phyloP scores from a whole-genome alignment of 75 land plant genomes.

The Cunninghamia lanceolata region DNA sequence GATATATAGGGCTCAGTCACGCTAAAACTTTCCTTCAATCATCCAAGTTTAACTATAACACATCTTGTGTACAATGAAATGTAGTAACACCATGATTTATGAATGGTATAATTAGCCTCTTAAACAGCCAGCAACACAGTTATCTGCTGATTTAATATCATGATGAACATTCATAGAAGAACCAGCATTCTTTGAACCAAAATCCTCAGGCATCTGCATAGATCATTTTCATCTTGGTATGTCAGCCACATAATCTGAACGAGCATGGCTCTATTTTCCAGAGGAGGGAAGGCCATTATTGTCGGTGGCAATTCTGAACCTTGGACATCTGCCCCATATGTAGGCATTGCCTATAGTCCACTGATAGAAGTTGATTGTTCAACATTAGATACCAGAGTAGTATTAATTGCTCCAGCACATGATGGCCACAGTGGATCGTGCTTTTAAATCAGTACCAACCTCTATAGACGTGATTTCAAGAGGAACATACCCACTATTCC shows the following conservation, averaged over 20 bases:
- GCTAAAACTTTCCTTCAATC: neutral
- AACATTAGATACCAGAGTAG: conserved; percentile 4
- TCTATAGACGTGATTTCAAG: too few relatives aligned
- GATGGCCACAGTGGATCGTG: conserved; percentile 32
- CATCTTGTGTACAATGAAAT: neutral
- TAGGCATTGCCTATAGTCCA: conserved; percentile 18
- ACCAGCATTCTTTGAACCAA: conserved; percentile 6
- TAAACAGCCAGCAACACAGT: conserved; percentile 5
- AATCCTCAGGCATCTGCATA: conserved; percentile 24
- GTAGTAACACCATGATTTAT: neutral
- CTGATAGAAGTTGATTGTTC: conserved; percentile 17
- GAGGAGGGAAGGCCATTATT: conserved; percentile 28
- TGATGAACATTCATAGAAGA: neutral
- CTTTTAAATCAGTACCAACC: too few relatives aligned
- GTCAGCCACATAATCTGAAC: conserved; percentile 45
- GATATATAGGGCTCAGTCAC: neutral
- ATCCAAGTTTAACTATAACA: conserved; percentile 5
- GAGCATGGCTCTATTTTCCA: conserved; percentile 37
- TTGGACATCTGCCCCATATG: conserved; percentile 24
- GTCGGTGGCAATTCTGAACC: conserved; percentile 24
- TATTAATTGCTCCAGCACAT: conserved; percentile 16
- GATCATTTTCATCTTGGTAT: conserved; percentile 23
- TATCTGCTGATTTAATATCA: conserved; percentile 8
- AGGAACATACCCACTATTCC: too few relatives aligned
- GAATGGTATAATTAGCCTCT: neutral